phyloP scores from a whole-genome alignment of 768 basidiomycete genomes.

The Ephemerocybe angulata region DNA sequence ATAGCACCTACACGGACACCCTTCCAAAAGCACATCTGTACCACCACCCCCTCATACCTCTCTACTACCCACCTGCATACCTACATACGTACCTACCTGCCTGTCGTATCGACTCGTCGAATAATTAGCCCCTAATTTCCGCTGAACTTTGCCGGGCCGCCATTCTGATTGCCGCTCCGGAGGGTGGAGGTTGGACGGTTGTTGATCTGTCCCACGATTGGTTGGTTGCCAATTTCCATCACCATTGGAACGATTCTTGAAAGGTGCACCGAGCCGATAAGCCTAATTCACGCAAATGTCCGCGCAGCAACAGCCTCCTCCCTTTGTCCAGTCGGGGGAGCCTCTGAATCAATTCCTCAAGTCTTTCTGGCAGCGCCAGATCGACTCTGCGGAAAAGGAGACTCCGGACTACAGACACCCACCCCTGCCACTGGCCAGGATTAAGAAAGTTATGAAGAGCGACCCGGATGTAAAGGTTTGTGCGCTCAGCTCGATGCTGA shows the following conservation, averaged over 20 bases:
- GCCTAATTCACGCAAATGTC: background rate
- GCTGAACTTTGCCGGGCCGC: no score
- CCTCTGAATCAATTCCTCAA: conserved; percentile 83
- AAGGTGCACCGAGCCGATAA: conserved; percentile 1
- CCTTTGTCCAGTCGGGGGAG: conserved; percentile 80
- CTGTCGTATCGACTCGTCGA: background rate
- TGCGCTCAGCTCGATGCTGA: conserved; percentile 5
- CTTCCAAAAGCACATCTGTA: no score
- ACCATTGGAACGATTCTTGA: no score
- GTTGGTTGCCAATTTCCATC: conserved; percentile 5
- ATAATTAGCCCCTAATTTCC: background rate
- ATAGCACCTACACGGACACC: conserved; percentile 2
- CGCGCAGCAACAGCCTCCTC: conserved; percentile 27
- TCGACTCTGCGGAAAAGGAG: conserved; percentile 83
- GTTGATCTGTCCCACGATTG: conserved; percentile 6
- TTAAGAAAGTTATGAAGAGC: conserved; percentile 99
- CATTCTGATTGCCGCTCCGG: no score
- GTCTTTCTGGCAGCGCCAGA: conserved; percentile 87
- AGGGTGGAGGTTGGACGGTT: background rate
- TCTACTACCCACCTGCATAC: background rate
- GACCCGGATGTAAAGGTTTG: conserved; percentile 93
- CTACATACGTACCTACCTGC: background rate
- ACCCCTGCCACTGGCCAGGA: conserved; percentile 86
- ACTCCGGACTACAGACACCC: conserved; percentile 86
- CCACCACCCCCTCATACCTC: no score